phyloP scores from a whole-genome alignment of 345 rosid species.

The Eucalyptus sp. region DNA sequence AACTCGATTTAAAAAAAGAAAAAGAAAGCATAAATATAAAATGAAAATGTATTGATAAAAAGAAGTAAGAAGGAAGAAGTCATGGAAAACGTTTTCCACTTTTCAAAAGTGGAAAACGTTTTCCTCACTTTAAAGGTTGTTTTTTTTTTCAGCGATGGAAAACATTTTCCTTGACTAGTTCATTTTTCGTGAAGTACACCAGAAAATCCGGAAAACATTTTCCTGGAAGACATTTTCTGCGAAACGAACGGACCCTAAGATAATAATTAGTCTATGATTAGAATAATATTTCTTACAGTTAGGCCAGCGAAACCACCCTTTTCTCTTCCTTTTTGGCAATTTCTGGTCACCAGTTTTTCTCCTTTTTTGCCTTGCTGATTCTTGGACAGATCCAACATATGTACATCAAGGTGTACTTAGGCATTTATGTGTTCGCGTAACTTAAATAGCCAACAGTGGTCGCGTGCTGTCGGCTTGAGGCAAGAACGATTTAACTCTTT shows the following conservation, averaged over 20 bases:
- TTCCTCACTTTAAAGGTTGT: no score
- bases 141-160: no score
- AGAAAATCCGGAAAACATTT: no score
- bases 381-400: neutral
- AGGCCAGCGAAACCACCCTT: neutral
- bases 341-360: neutral
- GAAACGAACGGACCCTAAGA: neutral
- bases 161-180: no score
- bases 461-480: neutral
- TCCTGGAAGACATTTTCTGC: no score
- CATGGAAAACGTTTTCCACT: no score
- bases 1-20: no score
- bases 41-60: no score
- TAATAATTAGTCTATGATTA: neutral
- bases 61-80: no score
- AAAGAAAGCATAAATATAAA: no score
- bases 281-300: neutral
- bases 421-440: neutral
- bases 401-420: neutral
- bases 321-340: neutral
- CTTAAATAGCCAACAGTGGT: neutral
- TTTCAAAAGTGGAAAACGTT: no score
- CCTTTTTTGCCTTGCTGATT: neutral
- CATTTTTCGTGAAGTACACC: no score
- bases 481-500: neutral